phyloP scores from a whole-genome alignment of 805 yeast genomes.

The Zygotorulaspora sp. region DNA sequence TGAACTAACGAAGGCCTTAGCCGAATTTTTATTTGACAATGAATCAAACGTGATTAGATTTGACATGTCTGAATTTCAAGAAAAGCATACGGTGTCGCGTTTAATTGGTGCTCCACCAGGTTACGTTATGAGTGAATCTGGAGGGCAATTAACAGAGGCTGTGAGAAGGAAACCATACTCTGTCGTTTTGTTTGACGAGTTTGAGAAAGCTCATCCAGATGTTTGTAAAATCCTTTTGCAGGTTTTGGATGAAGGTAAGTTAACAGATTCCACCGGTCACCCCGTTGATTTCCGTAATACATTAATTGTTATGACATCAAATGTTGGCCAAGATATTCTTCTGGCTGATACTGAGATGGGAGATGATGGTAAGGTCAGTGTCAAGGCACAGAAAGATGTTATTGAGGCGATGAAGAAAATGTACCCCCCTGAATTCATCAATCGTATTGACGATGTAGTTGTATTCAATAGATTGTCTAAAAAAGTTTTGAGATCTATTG shows the following conservation, averaged over 20 bases:
- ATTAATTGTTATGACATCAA: conserved; percentile 92
- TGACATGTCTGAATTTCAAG: conserved; percentile 98
- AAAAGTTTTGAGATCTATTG: conserved; percentile 67
- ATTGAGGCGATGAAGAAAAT: conserved; percentile 60
- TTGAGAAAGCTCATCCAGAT: conserved; percentile 95
- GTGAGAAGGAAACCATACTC: conserved; percentile 93
- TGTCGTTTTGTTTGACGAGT: conserved; percentile 89
- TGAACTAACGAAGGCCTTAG: conserved; percentile 86
- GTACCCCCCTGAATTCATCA: conserved; percentile 94
- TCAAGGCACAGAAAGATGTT: conserved; percentile 52
- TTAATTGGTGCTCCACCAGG: conserved; percentile 98
- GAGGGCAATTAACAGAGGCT: conserved; percentile 95
- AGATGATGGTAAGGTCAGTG: conserved; percentile 56
- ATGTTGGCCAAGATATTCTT: conserved; percentile 89
- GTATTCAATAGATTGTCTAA: conserved; percentile 89
- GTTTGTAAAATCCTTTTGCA: conserved; percentile 86
- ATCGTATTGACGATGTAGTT: conserved; percentile 89
- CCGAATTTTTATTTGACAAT: conserved; percentile 88
- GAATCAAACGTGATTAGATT: conserved; percentile 82
- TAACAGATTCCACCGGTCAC: conserved; percentile 93
- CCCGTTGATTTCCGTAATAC: conserved; percentile 93
- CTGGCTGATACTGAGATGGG: conserved; percentile 53
- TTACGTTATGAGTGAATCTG: conserved; percentile 87
- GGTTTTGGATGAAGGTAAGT: conserved; percentile 90
- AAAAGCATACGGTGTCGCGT: conserved; percentile 83